Evolutionary conservation across 345 rosid species (phyloP), one percentile per base, ranked within the genome.

Genomic region (Angophora floribunda): DNA sequence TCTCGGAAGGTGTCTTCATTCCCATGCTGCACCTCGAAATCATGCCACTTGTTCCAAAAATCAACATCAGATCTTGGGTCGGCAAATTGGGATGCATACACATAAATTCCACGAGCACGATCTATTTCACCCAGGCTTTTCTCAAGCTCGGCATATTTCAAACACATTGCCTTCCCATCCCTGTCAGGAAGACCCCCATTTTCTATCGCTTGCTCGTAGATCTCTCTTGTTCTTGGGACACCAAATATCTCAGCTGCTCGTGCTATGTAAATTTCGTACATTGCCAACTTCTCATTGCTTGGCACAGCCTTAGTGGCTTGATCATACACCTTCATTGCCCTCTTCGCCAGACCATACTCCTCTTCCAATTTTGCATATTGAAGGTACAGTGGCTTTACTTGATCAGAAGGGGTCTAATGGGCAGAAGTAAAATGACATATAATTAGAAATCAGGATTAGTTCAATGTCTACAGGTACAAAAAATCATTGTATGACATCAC

Each of bases 281-380:
- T 97, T 89, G 93, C 94, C 88, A 98, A 93, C 90, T 94, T 96
- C 93, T 97, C 99, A 16, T 88, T 91, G 91, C 95, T 93, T 19
- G 99, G 99, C 88, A 98, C 98, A 26, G 96, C 97, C 87, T 97
- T 97, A 36, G 99, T 94, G 63, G 99, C 99, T 90, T 95, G 96
- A 92, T 96, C 97, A 86, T 98, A 98, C 63, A 98, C 98, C 89
- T 95, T 96, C 99, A 98, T 98, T 26, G 99, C 99, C 90, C 99
- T 94, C 92, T 98, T 98, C 63, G 99, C 99, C 79, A 98, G 91
- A 89, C 99, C 99, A 88, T 93, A 95, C 87, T 98, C 99, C 90
- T 97, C 99, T 90, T 98, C 99, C 84, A 98, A 92, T 93, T 98
- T 98, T 45, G 99, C 99, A 91, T 96, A 98, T 89, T 97, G 99